phyloP scores from a whole-genome alignment of 257 asterid species.

The Thymus quinquecostatus region DNA sequence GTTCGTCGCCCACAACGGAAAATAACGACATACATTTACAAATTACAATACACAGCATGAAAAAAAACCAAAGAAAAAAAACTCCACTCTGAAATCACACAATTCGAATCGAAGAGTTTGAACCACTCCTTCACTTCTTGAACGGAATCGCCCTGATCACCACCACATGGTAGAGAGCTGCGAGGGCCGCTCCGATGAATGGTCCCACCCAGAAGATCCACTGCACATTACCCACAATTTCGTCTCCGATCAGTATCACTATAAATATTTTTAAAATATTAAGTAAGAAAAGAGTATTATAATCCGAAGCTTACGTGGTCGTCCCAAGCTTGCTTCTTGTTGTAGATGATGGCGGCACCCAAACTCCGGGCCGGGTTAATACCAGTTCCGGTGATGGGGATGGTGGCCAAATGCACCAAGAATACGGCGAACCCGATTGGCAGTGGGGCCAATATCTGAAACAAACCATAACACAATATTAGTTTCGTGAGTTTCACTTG shows the following conservation, averaged over 20 bases:
- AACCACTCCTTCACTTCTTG: constrained; percentile 32
- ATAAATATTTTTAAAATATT: too few relatives aligned
- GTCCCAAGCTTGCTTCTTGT: constrained; percentile 41
- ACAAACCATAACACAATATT: not conserved
- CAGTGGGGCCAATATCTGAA: constrained; percentile 47
- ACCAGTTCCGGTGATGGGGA: constrained; percentile 50
- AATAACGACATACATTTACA: too few relatives aligned
- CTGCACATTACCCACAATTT: constrained; percentile 24
- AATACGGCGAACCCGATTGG: constrained; percentile 55
- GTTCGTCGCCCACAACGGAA: too few relatives aligned
- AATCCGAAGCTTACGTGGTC: constrained; percentile 37
- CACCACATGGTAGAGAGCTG: constrained; percentile 46
- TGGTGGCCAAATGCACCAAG: constrained; percentile 52
- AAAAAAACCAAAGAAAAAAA: constrained; percentile 21
- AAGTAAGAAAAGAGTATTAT: too few relatives aligned
- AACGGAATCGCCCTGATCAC: constrained; percentile 57
- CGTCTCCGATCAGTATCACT: too few relatives aligned
- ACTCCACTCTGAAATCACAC: constrained; percentile 7
- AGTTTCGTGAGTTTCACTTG: not conserved
- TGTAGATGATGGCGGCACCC: constrained; percentile 53
- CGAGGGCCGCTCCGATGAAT: constrained; percentile 53
- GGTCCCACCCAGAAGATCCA: constrained; percentile 59
- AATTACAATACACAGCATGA: not conserved
- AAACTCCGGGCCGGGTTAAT: constrained; percentile 49
- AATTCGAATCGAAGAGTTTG: not conserved